Percentiles rank a stretch among this genome's conserved stretches.
Conservation (phyloP, 1,284 basidiomycete species). For the Trametes hirsuta region DNA sequence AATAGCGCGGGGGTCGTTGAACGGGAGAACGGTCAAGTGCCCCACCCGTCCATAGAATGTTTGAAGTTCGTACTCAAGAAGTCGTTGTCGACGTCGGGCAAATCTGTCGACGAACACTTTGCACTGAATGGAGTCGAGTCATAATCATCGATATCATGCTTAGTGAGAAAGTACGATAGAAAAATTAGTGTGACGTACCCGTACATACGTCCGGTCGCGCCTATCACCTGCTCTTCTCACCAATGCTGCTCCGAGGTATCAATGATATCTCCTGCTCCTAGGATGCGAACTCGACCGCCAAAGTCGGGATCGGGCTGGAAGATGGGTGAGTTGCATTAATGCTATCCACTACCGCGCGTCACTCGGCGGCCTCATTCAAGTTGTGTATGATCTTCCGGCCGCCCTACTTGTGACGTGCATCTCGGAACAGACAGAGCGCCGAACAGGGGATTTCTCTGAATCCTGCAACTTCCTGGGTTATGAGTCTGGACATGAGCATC, state of each 20-base stretch:
- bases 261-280: constrained; percentile 18
- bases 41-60: constrained; percentile 1
- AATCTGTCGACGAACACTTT: background rate
- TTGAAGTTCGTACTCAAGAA: background rate
- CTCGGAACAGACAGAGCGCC: too few species aligned
- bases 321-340: too few species aligned
- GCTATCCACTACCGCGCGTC: too few species aligned
- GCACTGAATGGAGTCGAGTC: background rate
- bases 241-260: background rate
- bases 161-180: background rate
- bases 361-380: too few species aligned
- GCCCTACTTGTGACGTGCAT: too few species aligned
- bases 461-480: too few species aligned
- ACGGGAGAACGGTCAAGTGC: background rate
- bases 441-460: too few species aligned
- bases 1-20: too few species aligned
- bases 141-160: background rate
- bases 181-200: background rate
- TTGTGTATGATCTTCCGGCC: too few species aligned
- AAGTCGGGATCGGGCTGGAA: too few species aligned
- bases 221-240: constrained; percentile 28
- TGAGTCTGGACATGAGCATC: too few species aligned
- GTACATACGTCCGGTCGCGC: background rate
- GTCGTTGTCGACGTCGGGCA: background rate
- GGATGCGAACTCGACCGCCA: too few species aligned